phyloP scores from a whole-genome alignment of 1,284 basidiomycete genomes.

The Ganoderma lingzhi region DNA sequence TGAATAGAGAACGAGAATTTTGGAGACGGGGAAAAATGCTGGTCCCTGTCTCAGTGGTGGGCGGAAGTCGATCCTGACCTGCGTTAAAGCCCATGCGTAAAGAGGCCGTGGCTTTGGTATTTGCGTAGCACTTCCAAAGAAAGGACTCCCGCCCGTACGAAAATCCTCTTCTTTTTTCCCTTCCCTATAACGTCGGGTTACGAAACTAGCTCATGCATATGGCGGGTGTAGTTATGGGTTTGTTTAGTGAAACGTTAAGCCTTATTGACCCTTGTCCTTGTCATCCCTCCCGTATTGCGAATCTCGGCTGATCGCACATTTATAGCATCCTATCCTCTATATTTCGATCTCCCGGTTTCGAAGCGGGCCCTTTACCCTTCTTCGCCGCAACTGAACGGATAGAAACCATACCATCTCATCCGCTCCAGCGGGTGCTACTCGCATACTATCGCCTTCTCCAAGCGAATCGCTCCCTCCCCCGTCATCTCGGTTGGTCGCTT shows the following conservation, averaged over 20 bases:
- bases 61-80: background rate
- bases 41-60: background rate
- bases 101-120: background rate
- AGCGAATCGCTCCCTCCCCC: conserved; percentile 74
- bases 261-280: background rate
- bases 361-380: conserved; percentile 64
- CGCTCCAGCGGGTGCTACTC: conserved; percentile 75
- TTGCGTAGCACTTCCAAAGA: background rate
- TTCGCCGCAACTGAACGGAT: conserved; percentile 43
- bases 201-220: background rate
- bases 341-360: conserved; percentile 52
- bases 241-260: background rate
- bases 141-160: background rate
- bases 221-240: background rate
- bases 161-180: background rate
- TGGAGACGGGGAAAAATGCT: background rate
- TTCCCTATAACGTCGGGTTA: background rate
- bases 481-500: conserved; percentile 70
- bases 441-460: conserved; percentile 84
- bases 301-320: background rate
- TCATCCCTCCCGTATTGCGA: background rate
- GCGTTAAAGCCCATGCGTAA: background rate
- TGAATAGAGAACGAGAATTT: background rate
- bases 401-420: conserved; percentile 45
- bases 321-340: conserved; percentile 56